Evolutionary conservation across 1,284 basidiomycete genomes (phyloP), one percentile per base, ranked within the genome.

Genomic region (Macrocystidia cucumis): DNA sequence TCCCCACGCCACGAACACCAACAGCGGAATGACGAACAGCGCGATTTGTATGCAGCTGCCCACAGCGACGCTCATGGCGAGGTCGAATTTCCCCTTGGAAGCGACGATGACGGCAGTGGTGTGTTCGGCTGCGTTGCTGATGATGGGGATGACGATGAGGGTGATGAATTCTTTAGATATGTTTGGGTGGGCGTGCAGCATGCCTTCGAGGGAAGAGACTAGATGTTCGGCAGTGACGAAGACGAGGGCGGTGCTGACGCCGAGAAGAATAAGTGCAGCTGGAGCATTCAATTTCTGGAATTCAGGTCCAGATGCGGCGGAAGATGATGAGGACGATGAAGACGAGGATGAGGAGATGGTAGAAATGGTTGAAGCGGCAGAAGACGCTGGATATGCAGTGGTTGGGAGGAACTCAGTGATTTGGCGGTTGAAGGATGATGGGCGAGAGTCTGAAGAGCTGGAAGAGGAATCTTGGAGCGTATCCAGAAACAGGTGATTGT

Each of bases 31-130:
- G 34, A 83, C 70, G 52, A 81, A 75, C 19, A 80, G 56, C 18
- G 76, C 71, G 34, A 83, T 80, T 54, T 83, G 79, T 40, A 83
- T 79, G 34, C 74, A 77, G 18, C 70, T 73, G 3, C 78, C 78
- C 19, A 82, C 71, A 3, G 78, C 77, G 29, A 80, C 76, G 11
- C 65, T 67, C 61, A 78, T 70, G 20, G 64, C 60, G 32, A 71
- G 51, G 56, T 72, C 65, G 53, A 74, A 62, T 51, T 70, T 62
- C 40, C 69, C 59, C 54, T 80, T 80, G 42, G 67, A 59, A 0
- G 78, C 76, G 12, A 82, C 78, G 5, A 74, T 72, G 37, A 82
- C 76, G 9, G 77, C 76, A 0, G 78, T 78, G 32, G 73, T 66
- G 48, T 80, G 76, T 53, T 82, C 78, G 3, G 77, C 76, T 1